phyloP scores from a whole-genome alignment of 305 asterid genomes.

The Rubia peregrina region DNA sequence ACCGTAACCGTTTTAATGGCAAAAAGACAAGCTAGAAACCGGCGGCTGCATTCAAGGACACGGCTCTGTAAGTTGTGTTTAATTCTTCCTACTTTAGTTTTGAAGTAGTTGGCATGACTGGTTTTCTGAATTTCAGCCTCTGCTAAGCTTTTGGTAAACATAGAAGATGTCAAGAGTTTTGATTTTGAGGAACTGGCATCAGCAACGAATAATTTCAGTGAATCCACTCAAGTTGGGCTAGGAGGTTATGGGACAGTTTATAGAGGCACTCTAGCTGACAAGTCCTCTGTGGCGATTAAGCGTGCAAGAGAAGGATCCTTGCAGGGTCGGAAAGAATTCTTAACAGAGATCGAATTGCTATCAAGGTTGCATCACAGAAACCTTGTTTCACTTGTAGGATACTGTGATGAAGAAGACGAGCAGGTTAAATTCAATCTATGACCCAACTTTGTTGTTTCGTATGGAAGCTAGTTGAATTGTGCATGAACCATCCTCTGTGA shows the following conservation, averaged over 20 bases:
- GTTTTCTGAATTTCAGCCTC: slow-evolving; percentile 27
- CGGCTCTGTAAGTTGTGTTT: slow-evolving; percentile 25
- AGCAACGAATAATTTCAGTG: slow-evolving; percentile 32
- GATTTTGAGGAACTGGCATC: slow-evolving; percentile 34
- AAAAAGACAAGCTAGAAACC: slow-evolving; percentile 22
- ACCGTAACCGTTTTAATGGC: slow-evolving; percentile 24
- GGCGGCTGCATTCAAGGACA: slow-evolving; percentile 22
- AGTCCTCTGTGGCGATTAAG: slow-evolving; percentile 37
- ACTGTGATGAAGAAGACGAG: slow-evolving; percentile 37
- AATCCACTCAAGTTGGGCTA: slow-evolving; percentile 39
- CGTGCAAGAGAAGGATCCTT: slow-evolving; percentile 44
- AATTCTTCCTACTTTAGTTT: neutral
- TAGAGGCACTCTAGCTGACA: slow-evolving; percentile 31
- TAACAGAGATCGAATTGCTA: slow-evolving; percentile 43
- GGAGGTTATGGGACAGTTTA: slow-evolving; percentile 48
- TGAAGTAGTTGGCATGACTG: neutral
- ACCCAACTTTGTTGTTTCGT: neutral
- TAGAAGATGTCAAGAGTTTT: slow-evolving; percentile 40
- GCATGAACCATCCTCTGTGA: neutral
- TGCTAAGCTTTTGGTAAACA: slow-evolving; percentile 30
- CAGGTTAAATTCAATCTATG: slow-evolving; percentile 23
- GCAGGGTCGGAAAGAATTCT: slow-evolving; percentile 44
- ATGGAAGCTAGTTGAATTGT: neutral
- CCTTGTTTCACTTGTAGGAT: slow-evolving; percentile 39
- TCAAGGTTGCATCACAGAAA: slow-evolving; percentile 49